phyloP scores from a whole-genome alignment of 805 yeast genomes.

The Starmerella geochares region DNA sequence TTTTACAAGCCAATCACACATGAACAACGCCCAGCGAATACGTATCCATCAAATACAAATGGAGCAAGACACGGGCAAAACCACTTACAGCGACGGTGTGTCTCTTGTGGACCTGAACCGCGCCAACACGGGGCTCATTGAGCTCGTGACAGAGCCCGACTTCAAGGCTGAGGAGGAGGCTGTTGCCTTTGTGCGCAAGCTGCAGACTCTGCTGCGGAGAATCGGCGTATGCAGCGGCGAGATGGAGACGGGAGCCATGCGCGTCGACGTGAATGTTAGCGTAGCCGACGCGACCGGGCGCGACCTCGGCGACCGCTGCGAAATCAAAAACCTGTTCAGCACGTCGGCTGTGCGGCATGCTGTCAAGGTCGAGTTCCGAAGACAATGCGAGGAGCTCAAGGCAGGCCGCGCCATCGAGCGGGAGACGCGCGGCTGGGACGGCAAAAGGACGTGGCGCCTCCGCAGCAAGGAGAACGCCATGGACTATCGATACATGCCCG shows the following conservation, averaged over 20 bases:
- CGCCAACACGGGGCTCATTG: conserved; percentile 76
- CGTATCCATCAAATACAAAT: conserved; percentile 72
- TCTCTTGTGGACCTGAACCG: conserved; percentile 69
- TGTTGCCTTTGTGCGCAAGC: conserved; percentile 67
- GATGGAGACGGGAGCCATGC: conserved; percentile 85
- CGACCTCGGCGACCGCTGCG: conserved; percentile 54
- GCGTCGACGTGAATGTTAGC: conserved; percentile 91
- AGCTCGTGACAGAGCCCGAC: conserved; percentile 86
- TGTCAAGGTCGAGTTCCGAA: conserved; percentile 52
- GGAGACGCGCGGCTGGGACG: conserved; percentile 93
- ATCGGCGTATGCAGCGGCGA: conserved; percentile 77
- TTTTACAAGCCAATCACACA: conserved; percentile 27
- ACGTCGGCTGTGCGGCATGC: conserved; percentile 73
- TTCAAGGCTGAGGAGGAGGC: conserved; percentile 59
- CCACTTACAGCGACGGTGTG: conserved; percentile 41
- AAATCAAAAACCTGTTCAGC: conserved; percentile 79
- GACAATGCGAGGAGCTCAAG: conserved; percentile 51
- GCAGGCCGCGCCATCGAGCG: conserved; percentile 32
- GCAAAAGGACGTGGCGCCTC: conserved; percentile 51
- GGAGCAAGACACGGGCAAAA: conserved; percentile 91
- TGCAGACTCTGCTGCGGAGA: conserved; percentile 58
- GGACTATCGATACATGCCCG: conserved; percentile 92
- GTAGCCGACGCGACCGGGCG: conserved; percentile 32
- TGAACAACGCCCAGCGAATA: conserved; percentile 16
- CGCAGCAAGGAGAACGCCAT: conserved; percentile 71